Base-by-base conservation (phyloP, 176 grass and related monocot genomes). In the Musa acuminata region DNA sequence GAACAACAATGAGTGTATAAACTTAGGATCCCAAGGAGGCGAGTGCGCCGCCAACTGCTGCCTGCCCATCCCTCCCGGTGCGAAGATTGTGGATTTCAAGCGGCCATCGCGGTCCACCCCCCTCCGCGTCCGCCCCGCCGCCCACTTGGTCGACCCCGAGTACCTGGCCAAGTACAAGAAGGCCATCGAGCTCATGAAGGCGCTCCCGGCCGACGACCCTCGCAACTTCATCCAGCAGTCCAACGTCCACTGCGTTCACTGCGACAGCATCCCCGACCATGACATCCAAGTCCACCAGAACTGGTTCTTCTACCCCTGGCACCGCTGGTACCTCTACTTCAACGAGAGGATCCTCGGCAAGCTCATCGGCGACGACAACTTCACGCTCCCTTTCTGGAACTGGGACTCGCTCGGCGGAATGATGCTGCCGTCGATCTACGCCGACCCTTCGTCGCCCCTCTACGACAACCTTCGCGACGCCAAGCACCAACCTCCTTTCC, bases 191-290 rank as follows among this genome's bases (percentile, higher is more conserved):
- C 82, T 87, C 2, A 96, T 96, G 92, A 89, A 81, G 79, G 9
- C 20, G 51, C 82, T 96, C 55, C 89, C 92, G 1, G 86, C 83
- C 71, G 75, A 89, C 3, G 92, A 96, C 71, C 89, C 92, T 0
- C 92, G 92, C 17, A 96, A 87, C 86, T 92, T 91, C 82, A 84
- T 50, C 14, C 88, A 96, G 60, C 88, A 91, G 77, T 75, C 85
- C n/a, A 87, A 87, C 65, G 71, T 80, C 66, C 81, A 82, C 66
- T 83, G 85, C 62, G 86, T 82, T 12, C 81, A 81, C 73, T 85
- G 83, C 49, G 62, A 85, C 22, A 73, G 75, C 53, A 75, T 54
- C 49, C 79, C 82, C 20, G 68, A 88, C 25, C 9, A 79, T 10
- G 67, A 76, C 63, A 29, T 88, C 29, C 82, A 85, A 69, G 86